Conservation (phyloP, 768 basidiomycete species). For the Trametes gibbosa region DNA sequence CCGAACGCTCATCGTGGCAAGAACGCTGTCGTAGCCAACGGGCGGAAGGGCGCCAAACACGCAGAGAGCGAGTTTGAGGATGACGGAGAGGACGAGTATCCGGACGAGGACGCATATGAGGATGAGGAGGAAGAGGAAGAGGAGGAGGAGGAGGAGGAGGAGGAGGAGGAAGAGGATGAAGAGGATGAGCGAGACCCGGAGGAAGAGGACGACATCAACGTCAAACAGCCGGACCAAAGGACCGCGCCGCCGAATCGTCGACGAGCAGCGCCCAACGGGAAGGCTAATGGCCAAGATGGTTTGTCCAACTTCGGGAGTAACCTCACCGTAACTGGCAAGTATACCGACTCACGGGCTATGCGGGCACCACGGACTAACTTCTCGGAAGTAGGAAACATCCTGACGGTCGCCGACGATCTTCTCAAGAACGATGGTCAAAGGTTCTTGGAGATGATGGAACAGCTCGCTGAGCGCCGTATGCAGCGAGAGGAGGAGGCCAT, state of each 20-base stretch:
- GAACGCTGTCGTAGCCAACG: slow-evolving; percentile 31
- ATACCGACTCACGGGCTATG: slow-evolving; percentile 16
- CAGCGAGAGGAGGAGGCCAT: slow-evolving; percentile 77
- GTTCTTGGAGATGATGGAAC: slow-evolving; percentile 99
- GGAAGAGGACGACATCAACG: slow-evolving; percentile 31
- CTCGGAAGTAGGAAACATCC: slow-evolving; percentile 84
- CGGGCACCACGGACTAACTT: slow-evolving; percentile 22
- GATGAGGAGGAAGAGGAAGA: slow-evolving; percentile 60
- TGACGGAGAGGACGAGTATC: background rate
- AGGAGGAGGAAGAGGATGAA: slow-evolving; percentile 67
- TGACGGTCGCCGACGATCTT: slow-evolving; percentile 97
- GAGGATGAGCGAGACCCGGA: slow-evolving; percentile 50
- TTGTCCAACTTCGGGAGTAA: slow-evolving; percentile 78
- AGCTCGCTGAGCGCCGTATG: slow-evolving; percentile 91
- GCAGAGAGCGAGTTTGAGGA: slow-evolving; percentile 53
- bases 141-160: slow-evolving; percentile 67
- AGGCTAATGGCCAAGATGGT: slow-evolving; percentile 55
- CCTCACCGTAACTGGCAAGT: slow-evolving; percentile 78
- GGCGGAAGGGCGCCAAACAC: slow-evolving; percentile 46
- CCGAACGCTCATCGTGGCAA: slow-evolving; percentile 28
- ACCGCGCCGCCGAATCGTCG: slow-evolving; percentile 25
- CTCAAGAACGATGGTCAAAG: slow-evolving; percentile 98
- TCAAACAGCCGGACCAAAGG: slow-evolving; percentile 28
- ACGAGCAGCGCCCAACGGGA: slow-evolving; percentile 40
- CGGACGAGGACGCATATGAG: slow-evolving; percentile 38